Evolutionary conservation across 805 yeast genomes (phyloP), one percentile per base, ranked within the genome.

Genomic region (Candida andamanensis): DNA sequence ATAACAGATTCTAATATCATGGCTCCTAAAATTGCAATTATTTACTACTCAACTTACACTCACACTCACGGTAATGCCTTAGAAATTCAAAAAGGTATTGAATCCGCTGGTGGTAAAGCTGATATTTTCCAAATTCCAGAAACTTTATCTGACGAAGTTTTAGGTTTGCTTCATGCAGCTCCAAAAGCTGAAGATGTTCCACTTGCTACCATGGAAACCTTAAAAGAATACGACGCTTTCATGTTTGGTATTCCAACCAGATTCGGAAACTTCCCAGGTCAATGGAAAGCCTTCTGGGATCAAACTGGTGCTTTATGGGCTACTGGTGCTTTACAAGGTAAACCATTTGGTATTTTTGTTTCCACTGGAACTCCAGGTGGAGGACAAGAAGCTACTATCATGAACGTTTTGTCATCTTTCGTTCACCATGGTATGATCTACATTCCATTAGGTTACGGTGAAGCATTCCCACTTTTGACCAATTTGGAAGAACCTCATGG

Each of bases 211-310:
- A 48, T 61, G 5, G 80, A 72, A 12, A 71, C 74, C 6, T 67
- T 85, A 48, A 58, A 58, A 15, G 62, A 72, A 37, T 81, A 79
- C 60, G 94, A 85, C 52, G 86, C 78, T 10, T 80, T 81, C 56
- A 46, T 85, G 42, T 80, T 85, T 45, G 95, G 95, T 45, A 56
- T 84, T 37, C 94, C 95, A 42, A 82, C 94, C 18, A 72, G 95
- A 58, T 85, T 52, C 54, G 95, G 94, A 46, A 74, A 69, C 52
- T 63, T 76, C 56, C 89, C 95, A 32, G 74, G 84, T 22, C 95
- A 85, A 62, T 79, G 81, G 76, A 72, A 77, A 47, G 52, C 80
- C 6, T 85, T 84, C 65, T 79, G 87, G 83, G 95, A 81, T 51
- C 59, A 69, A 31, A 83, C 92, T 25, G 92, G 92, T 39, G 74